These are phyloP conservation scores for Vaccinium macrocarpon DNA, from an alignment of 148 eudicot genomes.

Conservation along the genomic window DNA sequence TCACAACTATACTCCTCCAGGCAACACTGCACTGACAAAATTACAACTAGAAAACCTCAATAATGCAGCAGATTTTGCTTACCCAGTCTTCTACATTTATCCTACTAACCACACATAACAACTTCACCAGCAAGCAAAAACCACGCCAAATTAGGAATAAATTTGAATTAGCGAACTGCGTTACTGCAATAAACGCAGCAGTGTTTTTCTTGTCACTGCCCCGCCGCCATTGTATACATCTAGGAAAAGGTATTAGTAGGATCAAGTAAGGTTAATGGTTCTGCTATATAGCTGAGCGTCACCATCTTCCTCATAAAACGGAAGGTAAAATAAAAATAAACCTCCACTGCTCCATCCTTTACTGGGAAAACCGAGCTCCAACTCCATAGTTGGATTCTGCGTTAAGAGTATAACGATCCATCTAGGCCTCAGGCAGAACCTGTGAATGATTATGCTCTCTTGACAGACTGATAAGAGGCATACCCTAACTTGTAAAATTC, in stretches of 20 bases:
- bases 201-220: slow-evolving; percentile 10
- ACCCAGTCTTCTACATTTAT: not conserved
- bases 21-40: slow-evolving; percentile 7
- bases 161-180: not conserved
- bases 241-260: slow-evolving; percentile 13
- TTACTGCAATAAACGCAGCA: slow-evolving; percentile 3
- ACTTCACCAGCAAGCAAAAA: not conserved
- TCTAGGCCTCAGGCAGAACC: slow-evolving; percentile 24
- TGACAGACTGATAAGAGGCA: slow-evolving; percentile 24
- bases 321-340: slow-evolving; percentile 31
- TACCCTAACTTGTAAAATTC: slow-evolving; percentile 10
- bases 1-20: not conserved
- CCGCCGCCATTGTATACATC: not conserved
- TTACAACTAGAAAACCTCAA: not conserved
- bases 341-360: slow-evolving; percentile 25
- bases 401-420: slow-evolving; percentile 29
- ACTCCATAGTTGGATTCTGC: slow-evolving; percentile 36
- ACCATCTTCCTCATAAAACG: slow-evolving; percentile 23
- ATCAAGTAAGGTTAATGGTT: slow-evolving; percentile 17
- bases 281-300: slow-evolving; percentile 25
- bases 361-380: slow-evolving; percentile 27
- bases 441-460: slow-evolving; percentile 30
- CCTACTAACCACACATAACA: not conserved
- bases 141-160: not conserved
- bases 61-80: not conserved